These are phyloP conservation scores for Ceratocystis lukuohia DNA, from an alignment of 2,329 filamentous ascomycete genomes.

Conservation along the genomic window DNA sequence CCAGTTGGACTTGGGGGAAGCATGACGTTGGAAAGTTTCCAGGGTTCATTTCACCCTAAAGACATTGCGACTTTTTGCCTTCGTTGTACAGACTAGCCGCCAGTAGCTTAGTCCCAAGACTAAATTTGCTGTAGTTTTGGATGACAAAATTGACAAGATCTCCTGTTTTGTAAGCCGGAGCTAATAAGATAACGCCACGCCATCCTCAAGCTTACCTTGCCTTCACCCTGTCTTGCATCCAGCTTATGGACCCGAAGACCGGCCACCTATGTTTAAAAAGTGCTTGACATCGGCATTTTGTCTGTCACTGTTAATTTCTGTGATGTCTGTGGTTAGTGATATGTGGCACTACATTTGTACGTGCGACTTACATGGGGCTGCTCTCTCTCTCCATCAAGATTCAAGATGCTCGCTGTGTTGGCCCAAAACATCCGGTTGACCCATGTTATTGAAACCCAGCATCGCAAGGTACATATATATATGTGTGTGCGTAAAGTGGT, in stretches of 20 bases:
- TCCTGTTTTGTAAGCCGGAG: background rate
- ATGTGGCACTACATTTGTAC: background rate
- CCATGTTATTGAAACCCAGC: background rate
- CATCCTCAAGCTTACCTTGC: background rate
- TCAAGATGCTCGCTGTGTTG: background rate
- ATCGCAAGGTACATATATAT: background rate
- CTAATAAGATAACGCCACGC: background rate
- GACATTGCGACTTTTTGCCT: background rate
- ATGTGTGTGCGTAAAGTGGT: too few relatives aligned
- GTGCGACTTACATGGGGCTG: background rate
- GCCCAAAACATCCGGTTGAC: background rate
- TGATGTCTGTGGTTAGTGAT: background rate
- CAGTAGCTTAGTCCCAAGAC: background rate
- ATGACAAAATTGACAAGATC: constrained; percentile 2
- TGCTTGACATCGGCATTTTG: background rate
- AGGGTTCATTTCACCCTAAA: background rate
- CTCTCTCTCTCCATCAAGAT: background rate
- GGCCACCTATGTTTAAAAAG: background rate
- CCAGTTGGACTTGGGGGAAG: background rate
- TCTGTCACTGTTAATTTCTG: background rate
- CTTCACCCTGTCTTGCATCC: background rate
- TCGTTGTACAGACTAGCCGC: constrained; percentile 5
- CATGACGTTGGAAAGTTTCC: background rate
- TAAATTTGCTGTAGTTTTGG: background rate
- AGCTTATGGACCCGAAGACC: background rate